Evolutionary conservation across 176 grass and related monocot species (phyloP).

Genomic region (Otatea glauca): DNA sequence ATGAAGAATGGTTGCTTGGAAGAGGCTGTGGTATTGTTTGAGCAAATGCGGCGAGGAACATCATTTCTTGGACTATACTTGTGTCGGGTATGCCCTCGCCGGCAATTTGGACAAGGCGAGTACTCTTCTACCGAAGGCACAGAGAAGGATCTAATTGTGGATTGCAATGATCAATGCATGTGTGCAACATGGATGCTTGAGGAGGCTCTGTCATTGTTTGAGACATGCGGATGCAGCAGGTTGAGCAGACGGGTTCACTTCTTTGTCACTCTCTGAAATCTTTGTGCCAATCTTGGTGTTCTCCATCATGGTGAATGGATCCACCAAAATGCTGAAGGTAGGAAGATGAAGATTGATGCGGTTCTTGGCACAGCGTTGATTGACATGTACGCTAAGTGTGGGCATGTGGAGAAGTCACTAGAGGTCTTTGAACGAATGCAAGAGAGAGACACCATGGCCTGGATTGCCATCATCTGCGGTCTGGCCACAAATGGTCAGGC

Average conservation of each 20-base stretch:
- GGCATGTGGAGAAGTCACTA: constrained; percentile 51
- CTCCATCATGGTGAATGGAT: constrained; percentile 64
- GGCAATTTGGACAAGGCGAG: constrained; percentile 61
- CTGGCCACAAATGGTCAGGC: constrained; percentile 62
- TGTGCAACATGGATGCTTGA: constrained; percentile 58
- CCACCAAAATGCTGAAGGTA: constrained; percentile 49
- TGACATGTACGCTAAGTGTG: constrained; percentile 72
- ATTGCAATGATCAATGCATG: constrained; percentile 71
- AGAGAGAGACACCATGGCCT: constrained; percentile 47
- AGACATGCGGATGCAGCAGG: constrained; percentile 58
- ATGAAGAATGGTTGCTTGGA: constrained; percentile 56
- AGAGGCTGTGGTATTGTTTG: constrained; percentile 54
- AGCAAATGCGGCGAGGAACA: constrained; percentile 54
- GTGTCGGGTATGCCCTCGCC: constrained; percentile 53
- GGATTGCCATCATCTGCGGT: constrained; percentile 71
- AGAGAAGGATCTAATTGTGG: constrained; percentile 73
- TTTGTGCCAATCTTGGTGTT: constrained; percentile 59
- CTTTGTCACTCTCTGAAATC: constrained; percentile 64
- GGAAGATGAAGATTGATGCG: constrained; percentile 53
- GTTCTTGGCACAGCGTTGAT: constrained; percentile 56
- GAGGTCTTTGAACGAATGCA: constrained; percentile 52
- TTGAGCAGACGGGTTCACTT: constrained; percentile 65
- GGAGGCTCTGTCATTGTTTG: constrained; percentile 64
- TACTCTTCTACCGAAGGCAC: constrained; percentile 52
- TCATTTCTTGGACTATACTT: constrained; percentile 68